Evolutionary conservation across 2,329 filamentous ascomycete genomes (phyloP), one percentile per base, ranked within the genome.

Genomic region (Bipolaris sorokiniana): DNA sequence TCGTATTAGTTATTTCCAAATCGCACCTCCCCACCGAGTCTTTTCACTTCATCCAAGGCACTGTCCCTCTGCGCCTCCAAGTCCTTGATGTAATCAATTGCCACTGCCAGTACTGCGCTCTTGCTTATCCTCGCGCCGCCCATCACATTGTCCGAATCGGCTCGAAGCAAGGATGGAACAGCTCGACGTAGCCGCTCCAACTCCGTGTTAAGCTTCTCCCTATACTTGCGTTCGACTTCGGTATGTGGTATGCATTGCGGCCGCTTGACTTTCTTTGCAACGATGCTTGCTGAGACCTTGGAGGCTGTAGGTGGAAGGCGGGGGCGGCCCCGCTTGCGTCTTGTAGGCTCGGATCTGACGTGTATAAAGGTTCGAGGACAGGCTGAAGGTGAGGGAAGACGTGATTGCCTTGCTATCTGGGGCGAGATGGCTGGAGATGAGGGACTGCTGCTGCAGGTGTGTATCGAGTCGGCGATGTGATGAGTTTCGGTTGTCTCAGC

Each of bases 171-270:
- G 20, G 61, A 68, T 16, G 66, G 67, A 1, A 69, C 58, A 6
- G 65, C 66, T 15, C 51, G 52, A 18, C 66, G 58, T 46, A 70
- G 48, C 23, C 67, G 58, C 48, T 70, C 67, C 28, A 70, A 59
- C 49, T 69, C 66, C 11, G 58, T 54, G 52, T 70, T 70, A n/a
- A 70, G 56, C 38, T 67, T 66, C 54, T 59, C 57, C n/a, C 57
- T 49, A 28, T 59, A 59, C 38, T 54, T 53, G 44, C 57, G 57
- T 22, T 59, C 68, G 49, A 53, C 65, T 58, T 69, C 62, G 26
- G 65, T 69, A 50, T 70, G 67, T n/a, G 67, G 66, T 26, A 55
- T 41, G 36, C 56, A 58, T 22, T 55, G 56, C 9, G 54, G 37
- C 13, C 45, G 50, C 13, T n/a, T 6, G 26, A 48, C 13, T 36